Conservation (phyloP, 192 early-diverging fungal species). For the Coemansia sp. region DNA sequence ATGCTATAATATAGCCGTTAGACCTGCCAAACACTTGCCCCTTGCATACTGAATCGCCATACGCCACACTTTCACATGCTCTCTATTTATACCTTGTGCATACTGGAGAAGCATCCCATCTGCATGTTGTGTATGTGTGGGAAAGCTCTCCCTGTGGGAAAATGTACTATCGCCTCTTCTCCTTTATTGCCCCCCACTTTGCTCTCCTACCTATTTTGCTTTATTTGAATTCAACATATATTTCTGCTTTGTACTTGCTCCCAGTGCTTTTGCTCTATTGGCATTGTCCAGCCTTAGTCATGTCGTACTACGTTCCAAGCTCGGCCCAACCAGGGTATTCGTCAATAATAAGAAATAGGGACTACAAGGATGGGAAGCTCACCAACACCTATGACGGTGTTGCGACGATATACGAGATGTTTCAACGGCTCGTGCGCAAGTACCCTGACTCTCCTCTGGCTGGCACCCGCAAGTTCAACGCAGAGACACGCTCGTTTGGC, state of each 20-base stretch:
- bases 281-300: too few species aligned
- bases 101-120: too few species aligned
- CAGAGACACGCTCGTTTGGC: constrained; percentile 53
- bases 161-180: not conserved
- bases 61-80: too few species aligned
- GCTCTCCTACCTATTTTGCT: not conserved
- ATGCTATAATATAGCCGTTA: too few species aligned
- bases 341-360: constrained; percentile 24
- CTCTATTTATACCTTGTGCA: too few species aligned
- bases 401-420: constrained; percentile 36
- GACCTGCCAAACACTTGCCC: too few species aligned
- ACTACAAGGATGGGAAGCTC: constrained; percentile 18
- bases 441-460: constrained; percentile 53
- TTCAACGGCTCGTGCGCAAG: constrained; percentile 36
- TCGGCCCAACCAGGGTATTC: constrained; percentile 44
- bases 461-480: constrained; percentile 59
- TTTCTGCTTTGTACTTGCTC: too few species aligned
- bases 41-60: too few species aligned
- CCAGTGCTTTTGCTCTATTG: too few species aligned
- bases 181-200: not conserved
- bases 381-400: constrained; percentile 5
- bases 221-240: too few species aligned
- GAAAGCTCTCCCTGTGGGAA: too few species aligned
- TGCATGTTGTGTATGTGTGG: too few species aligned
- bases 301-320: constrained; percentile 30